These are phyloP conservation scores for Hibiscus syriacus DNA, from an alignment of 345 rosid species.

Conservation along the genomic window DNA sequence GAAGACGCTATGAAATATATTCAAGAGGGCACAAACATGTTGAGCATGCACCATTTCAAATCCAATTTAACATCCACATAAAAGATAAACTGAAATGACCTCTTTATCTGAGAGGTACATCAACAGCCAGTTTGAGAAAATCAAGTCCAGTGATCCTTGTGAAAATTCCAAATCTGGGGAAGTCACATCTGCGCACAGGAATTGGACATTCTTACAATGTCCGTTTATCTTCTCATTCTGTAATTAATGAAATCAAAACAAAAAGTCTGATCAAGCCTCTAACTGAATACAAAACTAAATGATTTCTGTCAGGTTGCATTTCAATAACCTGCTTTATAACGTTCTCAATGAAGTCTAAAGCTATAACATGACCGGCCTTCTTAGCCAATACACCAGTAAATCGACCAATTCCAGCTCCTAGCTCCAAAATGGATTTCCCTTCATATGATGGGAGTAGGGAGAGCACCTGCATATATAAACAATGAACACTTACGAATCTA, in stretches of 20 bases:
- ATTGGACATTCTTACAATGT: conserved; percentile 69
- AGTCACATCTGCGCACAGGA: conserved; percentile 87
- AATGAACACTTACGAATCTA: background rate
- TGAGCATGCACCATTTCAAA: too few species aligned
- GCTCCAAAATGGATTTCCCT: conserved; percentile 74
- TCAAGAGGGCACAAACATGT: too few species aligned
- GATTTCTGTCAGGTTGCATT: background rate
- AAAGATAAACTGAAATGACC: conserved; percentile 42
- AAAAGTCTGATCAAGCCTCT: background rate
- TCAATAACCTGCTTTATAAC: conserved; percentile 71
- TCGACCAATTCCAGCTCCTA: conserved; percentile 98
- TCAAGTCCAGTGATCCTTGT: conserved; percentile 64
- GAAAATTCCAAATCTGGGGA: conserved; percentile 57
- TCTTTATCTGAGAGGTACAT: conserved; percentile 95
- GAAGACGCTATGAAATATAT: too few species aligned
- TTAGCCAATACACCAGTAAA: conserved; percentile 81
- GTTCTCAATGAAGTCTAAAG: conserved; percentile 85
- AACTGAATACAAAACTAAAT: background rate
- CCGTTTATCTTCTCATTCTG: conserved; percentile 78
- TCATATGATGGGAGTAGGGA: conserved; percentile 71
- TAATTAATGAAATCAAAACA: conserved; percentile 12
- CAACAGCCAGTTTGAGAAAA: conserved; percentile 94
- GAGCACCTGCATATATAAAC: conserved; percentile 45
- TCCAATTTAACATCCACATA: too few species aligned
- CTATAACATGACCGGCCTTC: conserved; percentile 68